Evolutionary conservation across 495 filamentous ascomycete genomes (phyloP).

Genomic region (Gamarada debralockiae): DNA sequence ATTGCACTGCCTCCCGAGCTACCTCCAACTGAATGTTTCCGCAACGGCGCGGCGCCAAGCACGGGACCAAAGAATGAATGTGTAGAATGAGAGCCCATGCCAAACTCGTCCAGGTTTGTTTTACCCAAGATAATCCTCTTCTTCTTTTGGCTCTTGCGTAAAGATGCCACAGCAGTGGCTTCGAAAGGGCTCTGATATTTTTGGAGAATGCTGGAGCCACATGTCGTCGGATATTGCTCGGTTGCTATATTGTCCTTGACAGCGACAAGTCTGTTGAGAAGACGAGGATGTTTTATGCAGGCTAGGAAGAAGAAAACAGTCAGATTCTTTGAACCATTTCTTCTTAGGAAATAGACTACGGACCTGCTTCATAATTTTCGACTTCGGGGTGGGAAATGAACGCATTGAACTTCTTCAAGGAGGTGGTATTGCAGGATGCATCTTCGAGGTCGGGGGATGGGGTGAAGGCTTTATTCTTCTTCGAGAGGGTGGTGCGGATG

Average conservation of each 20-base stretch:
- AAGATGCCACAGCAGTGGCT: slow-evolving; percentile 51
- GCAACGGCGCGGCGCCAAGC: slow-evolving; percentile 33
- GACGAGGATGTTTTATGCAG: no score
- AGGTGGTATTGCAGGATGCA: no score
- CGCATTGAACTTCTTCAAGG: no score
- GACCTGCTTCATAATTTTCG: no score
- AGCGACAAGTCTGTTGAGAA: slow-evolving; percentile 37
- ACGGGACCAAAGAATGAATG: slow-evolving; percentile 72
- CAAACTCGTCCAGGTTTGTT: slow-evolving; percentile 95
- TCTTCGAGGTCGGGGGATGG: no score
- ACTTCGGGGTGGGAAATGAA: no score
- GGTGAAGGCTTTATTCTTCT: no score
- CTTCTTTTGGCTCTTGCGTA: no score
- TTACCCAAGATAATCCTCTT: slow-evolving; percentile 59
- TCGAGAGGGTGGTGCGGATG: no score
- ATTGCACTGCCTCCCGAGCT: slow-evolving; percentile 94
- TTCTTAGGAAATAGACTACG: no score
- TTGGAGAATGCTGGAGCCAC: slow-evolving; percentile 73
- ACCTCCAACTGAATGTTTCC: slow-evolving; percentile 70
- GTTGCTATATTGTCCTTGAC: slow-evolving; percentile 93
- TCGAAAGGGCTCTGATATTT: slow-evolving; percentile 71
- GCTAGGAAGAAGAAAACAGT: no score
- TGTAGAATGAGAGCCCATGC: slow-evolving; percentile 90
- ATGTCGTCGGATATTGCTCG: slow-evolving; percentile 56
- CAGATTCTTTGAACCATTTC: no score